Evolutionary conservation across 1,284 basidiomycete genomes (phyloP).

Genomic region (Malassezia globosa): DNA sequence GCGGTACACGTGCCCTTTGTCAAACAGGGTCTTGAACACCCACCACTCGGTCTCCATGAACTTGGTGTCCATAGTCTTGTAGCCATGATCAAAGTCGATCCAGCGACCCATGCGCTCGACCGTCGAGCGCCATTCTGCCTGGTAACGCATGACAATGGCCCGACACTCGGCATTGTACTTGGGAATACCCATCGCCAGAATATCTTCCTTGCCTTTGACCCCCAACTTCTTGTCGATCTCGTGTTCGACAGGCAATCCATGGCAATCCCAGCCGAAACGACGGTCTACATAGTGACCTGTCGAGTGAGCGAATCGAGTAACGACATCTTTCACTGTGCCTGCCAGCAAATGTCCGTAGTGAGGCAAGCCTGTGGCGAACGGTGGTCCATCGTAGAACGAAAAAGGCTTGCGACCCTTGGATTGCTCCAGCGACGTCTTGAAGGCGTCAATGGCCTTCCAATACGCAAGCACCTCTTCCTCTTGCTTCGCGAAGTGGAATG

Average conservation of each 20-base stretch:
- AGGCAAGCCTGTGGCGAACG: slow-evolving; percentile 91
- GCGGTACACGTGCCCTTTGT: slow-evolving; percentile 86
- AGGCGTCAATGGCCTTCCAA: slow-evolving; percentile 96
- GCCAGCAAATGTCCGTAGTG: slow-evolving; percentile 65
- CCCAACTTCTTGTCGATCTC: slow-evolving; percentile 96
- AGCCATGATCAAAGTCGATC: slow-evolving; percentile 99
- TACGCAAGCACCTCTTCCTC: slow-evolving; percentile 83
- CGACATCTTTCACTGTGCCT: slow-evolving; percentile 92
- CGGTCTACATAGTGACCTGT: slow-evolving; percentile 88
- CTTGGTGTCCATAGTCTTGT: slow-evolving; percentile 84
- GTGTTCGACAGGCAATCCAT: slow-evolving; percentile 96
- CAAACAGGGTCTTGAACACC: slow-evolving; percentile 89
- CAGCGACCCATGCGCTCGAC: slow-evolving; percentile 97
- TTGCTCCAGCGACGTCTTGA: slow-evolving; percentile 82
- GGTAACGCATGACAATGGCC: slow-evolving; percentile 94
- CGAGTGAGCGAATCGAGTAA: slow-evolving; percentile 85
- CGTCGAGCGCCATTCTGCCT: slow-evolving; percentile 80
- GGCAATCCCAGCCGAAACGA: slow-evolving; percentile 98
- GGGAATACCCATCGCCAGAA: slow-evolving; percentile 88
- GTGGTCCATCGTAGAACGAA: slow-evolving; percentile 95
- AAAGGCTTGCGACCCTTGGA: slow-evolving; percentile 78
- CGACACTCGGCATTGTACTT: slow-evolving; percentile 96
- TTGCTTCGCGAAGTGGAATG: slow-evolving; percentile 79
- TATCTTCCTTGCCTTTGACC: slow-evolving; percentile 86
- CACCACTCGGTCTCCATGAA: slow-evolving; percentile 99